Percentiles rank a stretch among this genome's conserved stretches.
Evolutionary conservation across 305 asterid species (phyloP).

Genomic region (Fraxinus floribunda): DNA sequence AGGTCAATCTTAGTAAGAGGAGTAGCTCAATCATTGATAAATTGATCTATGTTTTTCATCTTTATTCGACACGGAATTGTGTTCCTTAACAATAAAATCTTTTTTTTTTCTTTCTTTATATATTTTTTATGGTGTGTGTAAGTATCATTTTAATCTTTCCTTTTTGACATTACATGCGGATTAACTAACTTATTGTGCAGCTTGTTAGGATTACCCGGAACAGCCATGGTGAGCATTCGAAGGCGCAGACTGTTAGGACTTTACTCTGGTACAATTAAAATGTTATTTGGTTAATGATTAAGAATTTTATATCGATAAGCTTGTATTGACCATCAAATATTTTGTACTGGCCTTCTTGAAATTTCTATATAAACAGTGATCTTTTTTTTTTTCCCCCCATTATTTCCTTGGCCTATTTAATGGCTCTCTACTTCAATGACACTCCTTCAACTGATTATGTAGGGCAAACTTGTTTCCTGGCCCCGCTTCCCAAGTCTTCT

Average conservation of each 20-base stretch:
- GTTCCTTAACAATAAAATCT: no score
- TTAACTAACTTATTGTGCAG: conserved; percentile 15
- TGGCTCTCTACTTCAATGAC: neutral
- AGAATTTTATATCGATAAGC: neutral
- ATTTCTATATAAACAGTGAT: neutral
- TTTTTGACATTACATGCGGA: neutral
- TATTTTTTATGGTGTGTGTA: neutral
- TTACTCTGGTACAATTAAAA: conserved; percentile 52
- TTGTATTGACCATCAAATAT: neutral
- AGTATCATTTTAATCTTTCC: neutral
- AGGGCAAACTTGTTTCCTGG: conserved; percentile 52
- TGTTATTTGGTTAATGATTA: neutral
- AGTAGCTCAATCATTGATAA: no score
- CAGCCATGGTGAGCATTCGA: conserved; percentile 84
- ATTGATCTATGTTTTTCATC: no score
- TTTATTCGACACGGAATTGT: no score
- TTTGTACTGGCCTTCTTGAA: conserved; percentile 1
- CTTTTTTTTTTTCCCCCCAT: neutral
- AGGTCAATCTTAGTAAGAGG: no score
- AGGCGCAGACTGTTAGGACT: conserved; percentile 76
- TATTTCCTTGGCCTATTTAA: neutral
- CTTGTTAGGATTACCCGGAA: conserved; percentile 33
- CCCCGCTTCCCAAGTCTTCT: conserved; percentile 44
- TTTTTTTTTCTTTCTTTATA: neutral
- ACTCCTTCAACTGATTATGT: conserved; percentile 18